Evolutionary conservation across 257 asterid genomes (phyloP).

Genomic region (Solanum ossicruentum): DNA sequence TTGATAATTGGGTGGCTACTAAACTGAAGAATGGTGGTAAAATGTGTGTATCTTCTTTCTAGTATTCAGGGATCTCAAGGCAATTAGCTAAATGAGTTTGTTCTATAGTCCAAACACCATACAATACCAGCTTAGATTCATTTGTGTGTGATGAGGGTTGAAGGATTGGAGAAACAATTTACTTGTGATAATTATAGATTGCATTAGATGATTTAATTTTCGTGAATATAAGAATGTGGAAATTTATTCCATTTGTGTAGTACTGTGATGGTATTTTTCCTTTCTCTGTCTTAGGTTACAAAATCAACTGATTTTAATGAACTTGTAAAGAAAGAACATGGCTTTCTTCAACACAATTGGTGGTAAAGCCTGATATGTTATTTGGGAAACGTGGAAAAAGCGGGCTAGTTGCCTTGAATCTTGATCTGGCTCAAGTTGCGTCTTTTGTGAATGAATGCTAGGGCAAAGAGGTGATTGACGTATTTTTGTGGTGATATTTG

Average conservation of each 20-base stretch:
- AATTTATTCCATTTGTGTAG: background rate
- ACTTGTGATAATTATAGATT: background rate
- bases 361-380: slow-evolving; percentile 87
- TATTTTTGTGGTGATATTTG: too few relatives aligned
- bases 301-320: slow-evolving; percentile 67
- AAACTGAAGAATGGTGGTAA: background rate
- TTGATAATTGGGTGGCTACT: background rate
- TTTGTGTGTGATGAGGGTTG: background rate
- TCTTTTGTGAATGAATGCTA: too few relatives aligned
- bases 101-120: background rate
- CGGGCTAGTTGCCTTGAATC: slow-evolving; percentile 79
- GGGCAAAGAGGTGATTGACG: too few relatives aligned
- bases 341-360: slow-evolving; percentile 67
- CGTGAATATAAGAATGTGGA: background rate
- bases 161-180: background rate
- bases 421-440: slow-evolving; percentile 9
- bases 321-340: slow-evolving; percentile 68
- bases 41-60: background rate
- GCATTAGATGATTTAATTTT: background rate
- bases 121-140: background rate
- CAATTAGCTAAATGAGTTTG: background rate
- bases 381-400: slow-evolving; percentile 94
- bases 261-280: background rate
- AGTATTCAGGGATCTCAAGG: background rate
- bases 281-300: slow-evolving; percentile 36